phyloP scores from a whole-genome alignment of 202 grass and related monocot genomes.

The Setaria viridis region DNA sequence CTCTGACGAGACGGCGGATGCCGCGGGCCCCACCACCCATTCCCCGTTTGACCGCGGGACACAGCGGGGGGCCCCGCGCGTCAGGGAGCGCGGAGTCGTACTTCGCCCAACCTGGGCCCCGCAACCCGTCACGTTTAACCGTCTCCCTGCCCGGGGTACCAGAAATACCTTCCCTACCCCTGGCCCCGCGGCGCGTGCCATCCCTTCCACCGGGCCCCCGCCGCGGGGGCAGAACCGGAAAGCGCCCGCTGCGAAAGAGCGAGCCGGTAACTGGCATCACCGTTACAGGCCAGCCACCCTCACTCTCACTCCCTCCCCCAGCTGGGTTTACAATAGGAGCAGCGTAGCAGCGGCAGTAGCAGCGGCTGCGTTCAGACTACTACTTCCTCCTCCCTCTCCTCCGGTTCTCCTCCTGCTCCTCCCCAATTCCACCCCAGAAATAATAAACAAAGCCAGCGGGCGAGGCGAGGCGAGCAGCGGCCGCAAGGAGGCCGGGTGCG shows the following conservation, averaged over 20 bases:
- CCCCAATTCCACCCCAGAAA: conserved; percentile 44
- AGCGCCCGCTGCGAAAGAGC: not conserved
- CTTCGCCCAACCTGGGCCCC: not conserved
- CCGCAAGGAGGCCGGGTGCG: not conserved
- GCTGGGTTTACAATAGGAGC: conserved; percentile 29
- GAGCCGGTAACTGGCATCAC: not conserved
- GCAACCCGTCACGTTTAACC: not conserved
- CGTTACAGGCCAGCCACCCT: not conserved
- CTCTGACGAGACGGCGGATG: conserved; percentile 34
- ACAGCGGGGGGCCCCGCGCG: not conserved
- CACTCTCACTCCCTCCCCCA: not conserved
- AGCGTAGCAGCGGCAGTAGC: conserved; percentile 8
- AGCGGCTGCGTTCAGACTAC: conserved; percentile 51
- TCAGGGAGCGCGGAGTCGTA: not conserved
- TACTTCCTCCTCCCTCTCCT: not conserved
- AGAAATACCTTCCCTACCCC: not conserved
- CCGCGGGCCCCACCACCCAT: not conserved
- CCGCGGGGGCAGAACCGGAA: conserved; percentile 22
- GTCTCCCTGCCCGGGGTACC: no score
- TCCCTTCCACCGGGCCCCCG: not conserved
- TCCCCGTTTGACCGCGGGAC: conserved; percentile 34
- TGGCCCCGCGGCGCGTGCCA: no score
- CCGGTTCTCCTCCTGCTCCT: not conserved
- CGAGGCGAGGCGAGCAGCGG: not conserved
- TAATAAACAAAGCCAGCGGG: conserved; percentile 41